Conservation (phyloP, 768 basidiomycete species). For the Xerocomus potaroensis region DNA sequence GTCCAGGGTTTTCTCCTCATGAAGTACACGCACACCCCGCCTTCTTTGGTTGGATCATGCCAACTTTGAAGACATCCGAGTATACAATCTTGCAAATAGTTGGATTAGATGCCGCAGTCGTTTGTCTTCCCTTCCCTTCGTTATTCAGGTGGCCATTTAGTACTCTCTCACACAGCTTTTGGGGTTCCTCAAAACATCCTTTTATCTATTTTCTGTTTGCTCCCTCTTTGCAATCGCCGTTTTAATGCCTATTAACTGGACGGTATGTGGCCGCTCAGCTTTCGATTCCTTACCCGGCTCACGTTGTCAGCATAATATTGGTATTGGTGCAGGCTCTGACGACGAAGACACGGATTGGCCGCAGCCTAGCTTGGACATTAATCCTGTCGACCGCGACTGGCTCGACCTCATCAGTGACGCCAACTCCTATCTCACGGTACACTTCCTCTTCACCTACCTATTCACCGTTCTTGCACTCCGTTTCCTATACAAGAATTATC, state of each 20-base stretch:
- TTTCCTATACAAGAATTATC: constrained; percentile 86
- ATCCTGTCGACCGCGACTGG: constrained; percentile 54
- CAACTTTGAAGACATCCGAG: constrained; percentile 86
- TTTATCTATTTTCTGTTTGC: constrained; percentile 85
- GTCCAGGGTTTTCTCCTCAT: constrained; percentile 83
- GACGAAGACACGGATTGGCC: constrained; percentile 48
- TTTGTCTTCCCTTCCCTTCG: constrained; percentile 37
- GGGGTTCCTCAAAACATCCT: constrained; percentile 93
- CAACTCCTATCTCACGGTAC: constrained; percentile 82
- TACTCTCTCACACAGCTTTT: constrained; percentile 56
- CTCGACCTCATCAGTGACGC: constrained; percentile 88
- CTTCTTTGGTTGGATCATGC: constrained; percentile 96
- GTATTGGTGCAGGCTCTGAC: constrained; percentile 49
- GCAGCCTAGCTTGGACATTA: constrained; percentile 18
- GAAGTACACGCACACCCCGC: constrained; percentile 84
- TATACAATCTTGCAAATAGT: constrained; percentile 94
- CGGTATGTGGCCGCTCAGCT: constrained; percentile 45
- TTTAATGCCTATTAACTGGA: constrained; percentile 95
- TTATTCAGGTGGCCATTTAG: not conserved
- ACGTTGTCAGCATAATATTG: constrained; percentile 60
- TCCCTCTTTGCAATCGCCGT: constrained; percentile 76
- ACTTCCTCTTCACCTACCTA: constrained; percentile 90
- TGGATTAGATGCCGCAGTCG: constrained; percentile 94
- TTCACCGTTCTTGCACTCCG: constrained; percentile 86
- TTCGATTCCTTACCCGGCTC: not conserved